Base-by-base conservation (phyloP, 1,139 yeast genomes). In the Hansenula lynferdii region DNA sequence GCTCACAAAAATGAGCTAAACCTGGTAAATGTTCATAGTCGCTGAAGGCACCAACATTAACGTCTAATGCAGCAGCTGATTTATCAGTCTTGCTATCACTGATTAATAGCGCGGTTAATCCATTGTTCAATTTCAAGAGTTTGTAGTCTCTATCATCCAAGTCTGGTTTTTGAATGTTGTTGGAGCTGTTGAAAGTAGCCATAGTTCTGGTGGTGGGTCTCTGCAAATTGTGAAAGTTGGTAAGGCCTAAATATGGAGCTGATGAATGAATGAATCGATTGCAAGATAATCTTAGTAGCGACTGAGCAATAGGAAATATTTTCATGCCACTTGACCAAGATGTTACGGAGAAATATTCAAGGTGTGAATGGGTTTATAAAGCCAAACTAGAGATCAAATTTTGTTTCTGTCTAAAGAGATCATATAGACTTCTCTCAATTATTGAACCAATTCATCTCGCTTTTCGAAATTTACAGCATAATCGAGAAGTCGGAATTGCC, bases 1-100 rank as follows among this genome's bases (percentile, higher is more conserved):
- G 98, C 64, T 92, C 98, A 63, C 97, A 89, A 61, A 92, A 92
- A 62, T 92, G 98, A 3, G 98, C 98, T 45, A 92, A 67, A 1
- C 98, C 98, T 3, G 90, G 83, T 23, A 87, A 61, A 22, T 71
- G 67, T 37, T 72, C 69, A 15, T 85, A 86, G 56, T 92, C 97
- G 37, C 85, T 76, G 58, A 83, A 85, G 5, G 96, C 75, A 16
- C 98, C 98, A 19, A 89, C 92, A 52, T 85, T 79, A 25, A 92
- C 97, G 56, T 87, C 96, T 42, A 92, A 64, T 0, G 97, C 84
- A 1, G 97, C 97, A 0, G 96, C 95, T 0, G 97, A 76, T 61
- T 85, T 85, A 58, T 90, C 97, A 12, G 96, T 74, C n/a, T 77
- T 69, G 0, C 89, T 77, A 54, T 92, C 97, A 47, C 82, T 82